phyloP scores from a whole-genome alignment of 805 yeast species.

The Allodekkera sacchari region DNA sequence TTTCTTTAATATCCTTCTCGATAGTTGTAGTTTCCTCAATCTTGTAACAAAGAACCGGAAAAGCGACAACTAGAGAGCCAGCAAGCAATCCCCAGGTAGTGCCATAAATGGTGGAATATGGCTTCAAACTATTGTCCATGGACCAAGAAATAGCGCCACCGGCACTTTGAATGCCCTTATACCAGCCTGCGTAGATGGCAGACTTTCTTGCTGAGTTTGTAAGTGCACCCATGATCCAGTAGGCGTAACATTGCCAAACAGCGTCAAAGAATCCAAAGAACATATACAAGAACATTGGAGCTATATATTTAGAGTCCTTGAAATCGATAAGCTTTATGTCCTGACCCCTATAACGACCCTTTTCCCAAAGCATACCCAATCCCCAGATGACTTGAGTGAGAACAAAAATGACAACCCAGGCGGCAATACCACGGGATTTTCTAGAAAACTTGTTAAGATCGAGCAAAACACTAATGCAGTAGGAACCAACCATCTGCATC shows the following conservation, averaged over 20 bases:
- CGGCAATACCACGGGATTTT: constrained; percentile 37
- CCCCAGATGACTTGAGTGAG: constrained; percentile 49
- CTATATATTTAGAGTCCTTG: constrained; percentile 38
- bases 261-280: constrained; percentile 56
- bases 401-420: constrained; percentile 28
- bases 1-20: constrained; percentile 14
- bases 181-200: constrained; percentile 52
- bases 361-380: constrained; percentile 39
- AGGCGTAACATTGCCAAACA: constrained; percentile 47
- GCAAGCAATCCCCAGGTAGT: constrained; percentile 44
- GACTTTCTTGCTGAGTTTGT: constrained; percentile 49
- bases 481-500: constrained; percentile 51
- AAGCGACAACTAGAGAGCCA: constrained; percentile 40
- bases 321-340: constrained; percentile 33
- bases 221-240: constrained; percentile 53
- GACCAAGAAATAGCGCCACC: constrained; percentile 54
- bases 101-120: constrained; percentile 36
- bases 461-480: constrained; percentile 36
- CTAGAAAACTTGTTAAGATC: constrained; percentile 36
- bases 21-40: constrained; percentile 36
- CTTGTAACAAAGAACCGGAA: constrained; percentile 36
- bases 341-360: constrained; percentile 12
- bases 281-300: constrained; percentile 55
- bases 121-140: constrained; percentile 4
- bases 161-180: constrained; percentile 57